Evolutionary conservation across 805 yeast genomes (phyloP).

Genomic region (Candida chilensis): DNA sequence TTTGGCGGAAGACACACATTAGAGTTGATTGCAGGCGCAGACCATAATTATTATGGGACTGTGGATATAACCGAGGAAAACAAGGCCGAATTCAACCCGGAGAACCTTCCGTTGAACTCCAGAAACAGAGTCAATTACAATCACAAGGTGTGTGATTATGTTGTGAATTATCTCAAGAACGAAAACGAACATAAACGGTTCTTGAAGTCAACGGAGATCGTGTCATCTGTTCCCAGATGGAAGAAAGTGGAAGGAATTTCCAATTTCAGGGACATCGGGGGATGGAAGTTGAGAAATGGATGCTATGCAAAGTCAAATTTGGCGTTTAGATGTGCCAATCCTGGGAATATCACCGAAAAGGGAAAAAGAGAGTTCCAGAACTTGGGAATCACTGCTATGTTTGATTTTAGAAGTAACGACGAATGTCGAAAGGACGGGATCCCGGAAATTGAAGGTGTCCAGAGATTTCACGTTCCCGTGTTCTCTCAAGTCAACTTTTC

Average conservation of each 20-base stretch:
- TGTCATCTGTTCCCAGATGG: conserved; percentile 46
- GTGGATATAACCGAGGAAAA: conserved; percentile 21
- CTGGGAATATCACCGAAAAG: conserved; percentile 36
- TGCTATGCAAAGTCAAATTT: conserved; percentile 41
- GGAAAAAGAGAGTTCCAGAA: conserved; percentile 34
- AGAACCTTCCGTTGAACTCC: conserved; percentile 31
- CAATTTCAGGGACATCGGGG: conserved; percentile 78
- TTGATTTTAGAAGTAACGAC: conserved; percentile 57
- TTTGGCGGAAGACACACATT: conserved; percentile 53
- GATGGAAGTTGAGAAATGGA: conserved; percentile 40
- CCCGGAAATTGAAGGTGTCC: conserved; percentile 34
- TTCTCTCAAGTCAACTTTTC: conserved; percentile 44
- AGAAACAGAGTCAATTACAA: conserved; percentile 49
- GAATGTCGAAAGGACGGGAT: conserved; percentile 43
- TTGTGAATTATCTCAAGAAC: conserved; percentile 39
- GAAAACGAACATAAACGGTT: conserved; percentile 48
- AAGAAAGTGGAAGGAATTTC: conserved; percentile 55
- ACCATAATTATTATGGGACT: conserved; percentile 70
- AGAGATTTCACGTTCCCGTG: conserved; percentile 48
- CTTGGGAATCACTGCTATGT: conserved; percentile 44
- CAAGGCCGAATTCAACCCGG: conserved; percentile 23
- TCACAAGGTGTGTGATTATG: conserved; percentile 35
- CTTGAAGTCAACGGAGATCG: conserved; percentile 17
- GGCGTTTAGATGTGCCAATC: conserved; percentile 57
- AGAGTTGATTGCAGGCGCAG: conserved; percentile 55